Conservation (phyloP, 257 asterid genomes). For the Catharanthus roseus region DNA sequence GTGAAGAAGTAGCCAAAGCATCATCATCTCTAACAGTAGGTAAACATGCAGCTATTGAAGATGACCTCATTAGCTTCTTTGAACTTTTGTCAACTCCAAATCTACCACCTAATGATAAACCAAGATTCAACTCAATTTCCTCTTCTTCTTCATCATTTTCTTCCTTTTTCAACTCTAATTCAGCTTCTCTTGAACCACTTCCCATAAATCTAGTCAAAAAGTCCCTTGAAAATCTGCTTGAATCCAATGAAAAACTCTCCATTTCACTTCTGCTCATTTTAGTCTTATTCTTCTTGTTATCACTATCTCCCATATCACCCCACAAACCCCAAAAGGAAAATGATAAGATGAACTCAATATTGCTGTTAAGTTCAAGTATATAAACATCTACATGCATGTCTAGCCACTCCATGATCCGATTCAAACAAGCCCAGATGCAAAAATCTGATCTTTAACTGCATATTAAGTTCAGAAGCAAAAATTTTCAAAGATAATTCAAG, state of each 20-base stretch:
- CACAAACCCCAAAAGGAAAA: conserved; percentile 14
- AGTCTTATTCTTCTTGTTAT: conserved; percentile 31
- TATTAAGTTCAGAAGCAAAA: conserved; percentile 24
- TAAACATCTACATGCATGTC: conserved; percentile 25
- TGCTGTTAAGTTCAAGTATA: conserved; percentile 21
- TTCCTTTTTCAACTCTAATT: conserved; percentile 14
- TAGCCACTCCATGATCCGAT: conserved; percentile 34
- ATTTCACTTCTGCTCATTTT: conserved; percentile 42
- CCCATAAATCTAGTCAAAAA: conserved; percentile 74
- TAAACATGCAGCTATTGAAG: conserved; percentile 69
- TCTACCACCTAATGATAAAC: conserved; percentile 89
- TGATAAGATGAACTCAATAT: conserved; percentile 3
- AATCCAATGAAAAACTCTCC: conserved; percentile 54
- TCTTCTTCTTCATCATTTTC: conserved; percentile 28
- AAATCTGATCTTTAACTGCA: conserved; percentile 41
- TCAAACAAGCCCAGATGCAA: conserved; percentile 33
- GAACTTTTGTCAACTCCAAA: conserved; percentile 79
- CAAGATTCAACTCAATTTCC: conserved; percentile 78
- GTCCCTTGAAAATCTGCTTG: conserved; percentile 54
- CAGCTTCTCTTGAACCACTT: conserved; percentile 19
- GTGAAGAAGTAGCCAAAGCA: conserved; percentile 28
- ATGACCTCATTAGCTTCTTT: conserved; percentile 50
- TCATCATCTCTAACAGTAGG: conserved; percentile 59
- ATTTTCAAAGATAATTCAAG: conserved; percentile 7
- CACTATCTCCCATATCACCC: conserved; percentile 47